Conservation (phyloP, 805 yeast genomes). For the Nakazawaea peltata region DNA sequence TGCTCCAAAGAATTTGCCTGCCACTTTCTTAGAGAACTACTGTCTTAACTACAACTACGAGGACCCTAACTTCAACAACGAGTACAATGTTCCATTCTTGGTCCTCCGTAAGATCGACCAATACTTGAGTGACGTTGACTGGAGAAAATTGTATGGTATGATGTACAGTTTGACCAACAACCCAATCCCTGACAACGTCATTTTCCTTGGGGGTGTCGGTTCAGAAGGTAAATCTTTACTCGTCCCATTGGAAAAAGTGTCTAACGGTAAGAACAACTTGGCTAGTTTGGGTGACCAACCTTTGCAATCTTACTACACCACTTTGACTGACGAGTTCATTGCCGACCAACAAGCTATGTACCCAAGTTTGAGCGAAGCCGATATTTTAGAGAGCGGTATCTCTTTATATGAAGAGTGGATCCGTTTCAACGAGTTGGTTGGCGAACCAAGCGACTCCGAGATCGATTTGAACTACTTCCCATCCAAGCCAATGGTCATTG, state of each 20-base stretch:
- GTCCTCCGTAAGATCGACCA: slow-evolving; percentile 9
- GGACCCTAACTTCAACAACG: slow-evolving; percentile 9
- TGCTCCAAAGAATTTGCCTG: slow-evolving; percentile 7
- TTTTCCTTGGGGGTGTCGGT: slow-evolving; percentile 10
- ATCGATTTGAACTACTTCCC: slow-evolving; percentile 6
- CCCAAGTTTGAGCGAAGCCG: neutral
- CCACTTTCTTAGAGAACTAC: slow-evolving; percentile 4
- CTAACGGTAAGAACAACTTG: slow-evolving; percentile 9
- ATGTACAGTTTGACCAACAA: slow-evolving; percentile 7
- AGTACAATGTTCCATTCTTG: slow-evolving; percentile 10
- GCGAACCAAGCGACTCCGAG: neutral
- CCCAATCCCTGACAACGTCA: slow-evolving; percentile 10
- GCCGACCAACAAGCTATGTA: slow-evolving; percentile 1
- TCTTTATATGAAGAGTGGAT: slow-evolving; percentile 7
- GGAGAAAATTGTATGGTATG: slow-evolving; percentile 11
- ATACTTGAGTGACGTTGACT: slow-evolving; percentile 7
- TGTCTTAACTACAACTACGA: slow-evolving; percentile 8
- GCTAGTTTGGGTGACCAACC: slow-evolving; percentile 1
- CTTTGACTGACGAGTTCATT: slow-evolving; percentile 2
- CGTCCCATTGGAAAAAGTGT: slow-evolving; percentile 10
- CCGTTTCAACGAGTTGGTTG: neutral
- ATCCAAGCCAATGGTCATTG: slow-evolving; percentile 5
- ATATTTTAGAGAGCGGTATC: slow-evolving; percentile 9
- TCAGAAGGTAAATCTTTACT: slow-evolving; percentile 4
- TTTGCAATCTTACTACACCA: slow-evolving; percentile 4